Evolutionary conservation across 2,329 filamentous ascomycete species (phyloP), one percentile per base, ranked within the genome.

Genomic region (Fonsecaea multimorphosa): DNA sequence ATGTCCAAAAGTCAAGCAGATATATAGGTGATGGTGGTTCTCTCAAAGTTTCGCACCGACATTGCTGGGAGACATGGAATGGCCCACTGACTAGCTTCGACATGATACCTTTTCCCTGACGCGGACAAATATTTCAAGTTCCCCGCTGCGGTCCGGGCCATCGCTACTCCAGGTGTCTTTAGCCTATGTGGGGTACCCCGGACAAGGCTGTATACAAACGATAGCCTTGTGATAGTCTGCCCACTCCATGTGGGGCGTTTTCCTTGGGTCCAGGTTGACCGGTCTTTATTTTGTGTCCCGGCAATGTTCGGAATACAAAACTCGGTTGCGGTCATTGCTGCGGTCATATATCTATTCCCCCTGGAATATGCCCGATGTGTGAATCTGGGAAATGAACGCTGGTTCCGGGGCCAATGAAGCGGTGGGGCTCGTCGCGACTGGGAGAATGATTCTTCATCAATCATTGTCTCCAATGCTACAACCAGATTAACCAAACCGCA

Each of bases 171-270:
- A 24, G 44, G 19, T 24, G 44, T 24, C 3, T 12, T 55, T 11
- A n/a, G 14, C 16, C 29, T 24, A 49, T 49, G 44, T 49, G 54
- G 54, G 54, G 32, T 57, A 36, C 29, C 32, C 54, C 54, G 5
- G 54, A 36, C 27, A 57, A 57, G 32, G 54, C 54, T 57, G 32
- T 57, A 8, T 9, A 16, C 3, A 6, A 57, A 9, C 7, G 44
- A 22, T 24, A 49, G 54, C 54, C 54, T 49, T 49, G 44, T 36
- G 54, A 16, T 34, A 16, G 12, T 9, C 5, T 11, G 7, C 54
- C 19, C 19, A 22, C 19, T 6, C 12, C 32, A 57, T 57, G 44
- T 49, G 44, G 44, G 44, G 19, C 44, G 2, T 11, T 49, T 24
- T 12, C 3, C 22, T 3, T 24, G 19, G 44, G 38, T 3, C 19